Base-by-base conservation (phyloP, 2,329 filamentous ascomycete genomes). In the Coniochaeta hoffmannii region DNA sequence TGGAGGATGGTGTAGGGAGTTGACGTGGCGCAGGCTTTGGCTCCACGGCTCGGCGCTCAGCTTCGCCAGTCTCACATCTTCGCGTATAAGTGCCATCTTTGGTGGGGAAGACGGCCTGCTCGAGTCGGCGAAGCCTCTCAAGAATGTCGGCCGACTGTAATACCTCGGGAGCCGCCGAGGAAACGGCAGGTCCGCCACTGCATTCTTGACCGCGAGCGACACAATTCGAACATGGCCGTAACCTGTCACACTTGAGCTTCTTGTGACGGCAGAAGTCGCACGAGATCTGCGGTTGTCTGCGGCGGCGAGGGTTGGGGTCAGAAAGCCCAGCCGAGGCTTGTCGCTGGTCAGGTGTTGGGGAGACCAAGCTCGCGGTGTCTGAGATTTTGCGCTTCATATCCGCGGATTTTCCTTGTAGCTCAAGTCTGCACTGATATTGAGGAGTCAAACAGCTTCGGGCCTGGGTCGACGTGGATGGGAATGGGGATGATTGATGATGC, bases 241-340 rank as follows among this genome's bases (percentile, higher is more conserved):
- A 56, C 15, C 65, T 61, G 55, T 68, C 65, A 53, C 68, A 69
- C 56, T 69, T 69, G 49, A 69, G 62, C 60, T 69, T 69, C 56
- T 66, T 69, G 26, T 50, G 58, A 12, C 68, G 63, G 54, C 67
- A 69, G 15, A 64, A 67, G 51, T 64, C 59, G 55, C 68, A 69
- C n/a, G 66, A 66, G 24, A 58, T 61, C 35, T 66, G 66, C 8
- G 65, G 64, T 46, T 69, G 67, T 15, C 67, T 17, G 12, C 19
- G 38, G 5, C 17, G 22, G 7, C 19, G 38, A 11, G 38, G 17
- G 10, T 4, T 11, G 15, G 7, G 19, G 4, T 5, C 38, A 2
- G 22, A 44, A 24, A n/a, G 4, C 6, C 15, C 38, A 44, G 7
- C 19, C n/a, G n/a, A n/a, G n/a, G n/a, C n/a, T n/a, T 44, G 19